A percentile compares a stretch with the other conserved stretches of the same genome.
These are phyloP conservation scores for Mortierella sp. DNA, from an alignment of 371 early-diverging fungal species.

Conservation along the genomic window DNA sequence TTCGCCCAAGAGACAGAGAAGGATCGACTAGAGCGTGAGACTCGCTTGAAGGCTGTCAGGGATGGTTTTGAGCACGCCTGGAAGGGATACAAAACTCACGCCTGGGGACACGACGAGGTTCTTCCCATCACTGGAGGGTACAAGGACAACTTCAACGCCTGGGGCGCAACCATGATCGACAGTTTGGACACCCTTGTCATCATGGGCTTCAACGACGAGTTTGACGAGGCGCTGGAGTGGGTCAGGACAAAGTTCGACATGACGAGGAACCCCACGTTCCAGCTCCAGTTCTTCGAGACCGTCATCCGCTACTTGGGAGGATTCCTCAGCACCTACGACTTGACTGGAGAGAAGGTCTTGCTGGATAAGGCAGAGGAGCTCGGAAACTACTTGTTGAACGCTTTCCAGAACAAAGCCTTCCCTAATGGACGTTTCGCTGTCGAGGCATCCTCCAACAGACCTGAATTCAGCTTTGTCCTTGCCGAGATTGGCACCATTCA, in stretches of 20 bases:
- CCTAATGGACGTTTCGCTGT: slow-evolving; percentile 33
- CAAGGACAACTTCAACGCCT: slow-evolving; percentile 77
- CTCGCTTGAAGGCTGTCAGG: slow-evolving; percentile 63
- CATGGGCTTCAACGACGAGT: slow-evolving; percentile 83
- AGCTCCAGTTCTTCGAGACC: slow-evolving; percentile 81
- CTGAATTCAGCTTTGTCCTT: slow-evolving; percentile 44
- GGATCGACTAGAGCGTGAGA: slow-evolving; percentile 33
- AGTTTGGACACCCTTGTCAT: slow-evolving; percentile 85
- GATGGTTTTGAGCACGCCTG: slow-evolving; percentile 78
- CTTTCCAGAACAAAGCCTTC: slow-evolving; percentile 34
- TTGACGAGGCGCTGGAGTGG: slow-evolving; percentile 69
- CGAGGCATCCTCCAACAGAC: slow-evolving; percentile 1
- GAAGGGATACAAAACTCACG: slow-evolving; percentile 80
- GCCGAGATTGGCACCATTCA: slow-evolving; percentile 93
- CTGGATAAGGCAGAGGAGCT: slow-evolving; percentile 73
- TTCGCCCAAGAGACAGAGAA: slow-evolving; percentile 30
- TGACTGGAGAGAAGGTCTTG: slow-evolving; percentile 66
- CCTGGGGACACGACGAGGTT: slow-evolving; percentile 74
- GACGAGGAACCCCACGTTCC: slow-evolving; percentile 54
- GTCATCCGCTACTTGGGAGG: slow-evolving; percentile 94
- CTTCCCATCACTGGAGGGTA: slow-evolving; percentile 60
- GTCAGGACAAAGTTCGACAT: slow-evolving; percentile 66
- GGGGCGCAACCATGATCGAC: slow-evolving; percentile 86
- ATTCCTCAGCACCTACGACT: slow-evolving; percentile 84
- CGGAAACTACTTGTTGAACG: slow-evolving; percentile 64